Base-by-base conservation (phyloP, 148 eudicot genomes). In the Talinum fruticosum region DNA sequence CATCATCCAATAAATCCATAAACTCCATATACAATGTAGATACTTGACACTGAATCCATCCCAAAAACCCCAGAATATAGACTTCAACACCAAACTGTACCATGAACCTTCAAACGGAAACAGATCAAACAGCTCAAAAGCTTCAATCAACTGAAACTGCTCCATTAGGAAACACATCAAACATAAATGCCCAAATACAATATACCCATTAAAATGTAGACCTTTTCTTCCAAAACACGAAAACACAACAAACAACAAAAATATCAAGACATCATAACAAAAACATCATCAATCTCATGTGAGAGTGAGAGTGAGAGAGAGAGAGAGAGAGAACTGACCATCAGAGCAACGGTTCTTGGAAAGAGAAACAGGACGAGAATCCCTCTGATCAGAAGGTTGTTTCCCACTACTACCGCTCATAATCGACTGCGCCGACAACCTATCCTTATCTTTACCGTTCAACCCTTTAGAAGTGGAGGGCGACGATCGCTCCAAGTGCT, bases 401-500 rank as follows among this genome's bases (percentile, higher is more conserved):
- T 81, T 86, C 4, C 76, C 80, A 45, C 34, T 24, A 23, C 45
- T 54, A 34, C 77, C 67, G 45, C 66, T 69, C 44, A 82, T 45
- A 64, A 82, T 76, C 3, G 88, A 78, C 34, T 76, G 88, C 36
- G 79, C 73, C 19, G 83, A 80, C 29, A 81, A 18, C 49, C 86
- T 80, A 76, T 83, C 83, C 62, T 86, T 83, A 29, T 75, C 85
- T 74, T 83, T 88, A 69, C 78, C 80, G 61, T 76, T 80, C 65
- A 89, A 54, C 69, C 82, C 87, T 66, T 85, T 80, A 8, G 92
- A 89, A 36, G 90, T 85, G 6, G 89, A 89, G 12, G 92, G 88
- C 8, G 90, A 87, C 2, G 89, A 89, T 71, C 84, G 73, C 49
- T 87, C 92, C 79, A 89, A 82, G 37, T 87, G 92, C 79, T 87